Evolutionary conservation across 2,329 filamentous ascomycete species (phyloP).

Genomic region (Capronia epimyces): DNA sequence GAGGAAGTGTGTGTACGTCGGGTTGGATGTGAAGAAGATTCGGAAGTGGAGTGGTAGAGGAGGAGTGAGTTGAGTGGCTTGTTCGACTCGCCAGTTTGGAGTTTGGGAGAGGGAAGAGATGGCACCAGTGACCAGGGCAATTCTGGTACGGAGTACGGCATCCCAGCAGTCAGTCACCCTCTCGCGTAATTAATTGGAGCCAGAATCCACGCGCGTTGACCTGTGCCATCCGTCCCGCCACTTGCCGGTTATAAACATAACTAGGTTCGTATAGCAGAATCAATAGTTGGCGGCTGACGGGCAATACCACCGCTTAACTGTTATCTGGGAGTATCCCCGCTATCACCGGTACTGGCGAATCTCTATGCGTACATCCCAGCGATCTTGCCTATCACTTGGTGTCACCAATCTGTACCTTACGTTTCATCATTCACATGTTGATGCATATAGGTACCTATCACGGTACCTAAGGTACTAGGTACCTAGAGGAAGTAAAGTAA

Average conservation of each 20-base stretch:
- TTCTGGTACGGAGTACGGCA: too few relatives aligned
- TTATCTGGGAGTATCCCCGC: too few relatives aligned
- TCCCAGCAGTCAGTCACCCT: background rate
- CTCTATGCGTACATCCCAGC: too few relatives aligned
- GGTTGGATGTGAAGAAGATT: background rate
- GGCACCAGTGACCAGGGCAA: too few relatives aligned
- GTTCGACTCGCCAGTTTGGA: background rate
- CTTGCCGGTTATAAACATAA: background rate
- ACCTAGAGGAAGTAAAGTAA: too few relatives aligned
- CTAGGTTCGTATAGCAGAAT: background rate
- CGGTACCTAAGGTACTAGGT: too few relatives aligned
- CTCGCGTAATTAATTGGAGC: background rate
- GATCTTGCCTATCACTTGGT: too few relatives aligned
- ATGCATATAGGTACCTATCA: too few relatives aligned
- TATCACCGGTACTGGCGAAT: too few relatives aligned
- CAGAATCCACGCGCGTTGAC: background rate
- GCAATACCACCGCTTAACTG: too few relatives aligned
- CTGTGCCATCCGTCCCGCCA: background rate
- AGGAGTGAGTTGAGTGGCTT: background rate
- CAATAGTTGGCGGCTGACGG: background rate
- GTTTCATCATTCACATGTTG: too few relatives aligned
- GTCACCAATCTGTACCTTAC: too few relatives aligned
- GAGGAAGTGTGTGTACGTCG: constrained; percentile 1
- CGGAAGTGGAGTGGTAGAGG: background rate
- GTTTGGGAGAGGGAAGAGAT: background rate